phyloP scores from a whole-genome alignment of 805 yeast genomes.

The Hemisphaericaspora nanyangensis region DNA sequence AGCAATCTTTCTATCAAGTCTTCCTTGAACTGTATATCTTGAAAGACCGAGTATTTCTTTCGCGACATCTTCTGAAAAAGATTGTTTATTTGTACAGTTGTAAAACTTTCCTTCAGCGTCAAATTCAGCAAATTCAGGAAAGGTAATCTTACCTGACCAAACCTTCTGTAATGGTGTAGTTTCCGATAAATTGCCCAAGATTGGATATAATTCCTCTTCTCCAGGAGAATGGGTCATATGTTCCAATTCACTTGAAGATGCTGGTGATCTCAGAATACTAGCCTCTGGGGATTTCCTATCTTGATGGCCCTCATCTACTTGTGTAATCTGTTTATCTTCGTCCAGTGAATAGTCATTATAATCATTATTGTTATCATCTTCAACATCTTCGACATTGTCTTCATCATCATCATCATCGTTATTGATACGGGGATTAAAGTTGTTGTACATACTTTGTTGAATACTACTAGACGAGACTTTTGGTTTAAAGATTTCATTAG shows the following conservation, averaged over 20 bases:
- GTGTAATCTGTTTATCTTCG: background rate
- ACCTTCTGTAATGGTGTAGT: conserved; percentile 12
- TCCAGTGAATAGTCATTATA: background rate
- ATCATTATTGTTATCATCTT: conserved; percentile 7
- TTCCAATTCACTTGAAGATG: conserved; percentile 15
- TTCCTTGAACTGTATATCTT: conserved; percentile 54
- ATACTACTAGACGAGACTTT: conserved; percentile 8
- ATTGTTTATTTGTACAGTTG: conserved; percentile 25
- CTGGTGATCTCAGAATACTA: conserved; percentile 6
- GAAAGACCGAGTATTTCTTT: conserved; percentile 26
- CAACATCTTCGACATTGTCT: conserved; percentile 9
- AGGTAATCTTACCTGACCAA: conserved; percentile 48
- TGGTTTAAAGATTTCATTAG: conserved; percentile 2
- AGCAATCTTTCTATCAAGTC: conserved; percentile 53
- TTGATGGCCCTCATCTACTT: background rate
- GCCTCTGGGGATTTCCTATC: background rate
- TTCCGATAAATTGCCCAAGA: conserved; percentile 13
- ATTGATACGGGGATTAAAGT: conserved; percentile 19
- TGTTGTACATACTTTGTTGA: conserved; percentile 10
- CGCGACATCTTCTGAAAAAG: conserved; percentile 17
- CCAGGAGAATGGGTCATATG: conserved; percentile 7
- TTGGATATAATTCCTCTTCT: conserved; percentile 34
- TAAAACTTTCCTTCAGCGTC: conserved; percentile 34
- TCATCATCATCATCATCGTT: conserved; percentile 25
- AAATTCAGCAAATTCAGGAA: conserved; percentile 48